phyloP scores from a whole-genome alignment of 305 asterid genomes.

The Ajuga reptans region DNA sequence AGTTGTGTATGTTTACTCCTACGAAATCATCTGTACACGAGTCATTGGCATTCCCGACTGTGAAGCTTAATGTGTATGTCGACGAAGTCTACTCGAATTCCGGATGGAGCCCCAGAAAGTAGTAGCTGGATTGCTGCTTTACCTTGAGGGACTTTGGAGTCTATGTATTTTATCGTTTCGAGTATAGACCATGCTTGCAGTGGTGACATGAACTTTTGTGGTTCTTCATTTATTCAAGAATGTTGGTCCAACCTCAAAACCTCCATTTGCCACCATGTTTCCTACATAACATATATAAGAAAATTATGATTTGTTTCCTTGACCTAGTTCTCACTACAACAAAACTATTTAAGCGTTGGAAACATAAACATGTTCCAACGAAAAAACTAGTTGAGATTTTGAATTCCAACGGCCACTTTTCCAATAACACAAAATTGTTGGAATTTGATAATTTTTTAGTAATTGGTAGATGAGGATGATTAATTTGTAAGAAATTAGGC shows the following conservation, averaged over 20 bases:
- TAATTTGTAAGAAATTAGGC: too few relatives aligned
- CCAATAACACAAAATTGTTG: too few relatives aligned
- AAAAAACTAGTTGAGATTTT: too few relatives aligned
- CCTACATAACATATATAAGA: too few relatives aligned
- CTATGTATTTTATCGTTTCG: constrained; percentile 22
- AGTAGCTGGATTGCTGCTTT: constrained; percentile 30
- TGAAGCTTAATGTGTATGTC: constrained; percentile 23
- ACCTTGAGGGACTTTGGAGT: constrained; percentile 26
- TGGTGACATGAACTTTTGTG: neutral
- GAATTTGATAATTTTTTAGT: too few relatives aligned
- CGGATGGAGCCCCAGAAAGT: constrained; percentile 22
- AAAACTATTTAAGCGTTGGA: too few relatives aligned
- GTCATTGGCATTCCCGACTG: constrained; percentile 29
- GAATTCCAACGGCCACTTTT: too few relatives aligned
- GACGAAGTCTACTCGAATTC: neutral
- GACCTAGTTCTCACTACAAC: too few relatives aligned
- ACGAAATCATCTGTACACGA: constrained; percentile 22
- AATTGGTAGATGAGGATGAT: too few relatives aligned
- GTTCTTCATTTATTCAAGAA: constrained; percentile 9
- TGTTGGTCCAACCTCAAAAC: constrained; percentile 27
- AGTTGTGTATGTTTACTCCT: constrained; percentile 10
- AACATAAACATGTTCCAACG: too few relatives aligned
- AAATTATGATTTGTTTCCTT: too few relatives aligned
- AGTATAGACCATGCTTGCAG: constrained; percentile 27
- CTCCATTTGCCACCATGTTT: constrained; percentile 23